These are phyloP conservation scores for Lantana camara DNA, from an alignment of 257 asterid species.

Conservation along the genomic window DNA sequence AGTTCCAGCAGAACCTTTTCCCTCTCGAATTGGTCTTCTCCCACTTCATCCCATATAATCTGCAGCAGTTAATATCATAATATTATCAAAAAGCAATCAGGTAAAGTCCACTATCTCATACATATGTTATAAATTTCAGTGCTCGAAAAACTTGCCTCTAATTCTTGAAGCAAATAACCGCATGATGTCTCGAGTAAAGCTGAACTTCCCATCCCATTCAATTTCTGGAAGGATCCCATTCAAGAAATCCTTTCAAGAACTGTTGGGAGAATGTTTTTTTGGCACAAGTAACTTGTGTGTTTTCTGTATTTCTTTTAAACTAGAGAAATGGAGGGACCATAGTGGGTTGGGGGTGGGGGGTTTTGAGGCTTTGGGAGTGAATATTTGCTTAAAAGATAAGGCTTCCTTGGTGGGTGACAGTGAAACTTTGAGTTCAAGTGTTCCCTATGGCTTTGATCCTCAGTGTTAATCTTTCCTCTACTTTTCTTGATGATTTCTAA, in stretches of 20 bases:
- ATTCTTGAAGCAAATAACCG: conserved; percentile 87
- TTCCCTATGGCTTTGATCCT: conserved; percentile 44
- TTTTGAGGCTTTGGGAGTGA: conserved; percentile 50
- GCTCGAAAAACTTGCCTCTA: conserved; percentile 60
- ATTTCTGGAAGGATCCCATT: conserved; percentile 71
- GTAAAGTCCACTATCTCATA: conserved; percentile 7
- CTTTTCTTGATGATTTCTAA: conserved; percentile 27
- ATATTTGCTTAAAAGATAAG: conserved; percentile 94
- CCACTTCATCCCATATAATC: conserved; percentile 99
- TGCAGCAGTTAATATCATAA: conserved; percentile 34
- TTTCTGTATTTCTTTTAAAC: conserved; percentile 37
- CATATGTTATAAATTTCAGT: conserved; percentile 3
- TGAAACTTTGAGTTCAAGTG: conserved; percentile 78
- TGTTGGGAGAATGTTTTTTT: conserved; percentile 15
- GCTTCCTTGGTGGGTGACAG: conserved; percentile 59
- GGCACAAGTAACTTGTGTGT: conserved; percentile 34
- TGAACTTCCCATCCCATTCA: conserved; percentile 57
- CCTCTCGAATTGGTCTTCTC: conserved; percentile 74
- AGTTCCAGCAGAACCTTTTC: conserved; percentile 75
- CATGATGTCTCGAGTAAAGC: conserved; percentile 80
- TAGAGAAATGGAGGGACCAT: conserved; percentile 40
- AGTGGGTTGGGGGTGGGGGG: conserved; percentile 42
- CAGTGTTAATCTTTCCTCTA: conserved; percentile 23
- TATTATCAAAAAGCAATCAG: conserved; percentile 10
- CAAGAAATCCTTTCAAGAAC: conserved; percentile 16